Evolutionary conservation across 148 eudicot species (phyloP).

Genomic region (Rhododendron vialii): DNA sequence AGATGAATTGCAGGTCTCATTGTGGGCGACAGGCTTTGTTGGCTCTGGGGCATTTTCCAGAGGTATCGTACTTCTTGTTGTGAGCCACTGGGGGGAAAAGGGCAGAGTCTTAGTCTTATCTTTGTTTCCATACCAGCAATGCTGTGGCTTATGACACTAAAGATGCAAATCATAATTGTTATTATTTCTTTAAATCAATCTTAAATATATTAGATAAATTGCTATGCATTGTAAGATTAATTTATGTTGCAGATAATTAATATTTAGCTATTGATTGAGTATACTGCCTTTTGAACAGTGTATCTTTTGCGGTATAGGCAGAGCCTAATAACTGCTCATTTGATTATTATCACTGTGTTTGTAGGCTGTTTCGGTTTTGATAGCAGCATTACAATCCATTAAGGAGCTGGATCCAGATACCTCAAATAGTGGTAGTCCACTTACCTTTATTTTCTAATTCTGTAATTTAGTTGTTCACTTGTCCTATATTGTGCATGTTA

Average conservation of each 20-base stretch:
- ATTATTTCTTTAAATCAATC: background rate
- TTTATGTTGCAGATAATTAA: background rate
- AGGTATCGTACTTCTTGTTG: constrained; percentile 44
- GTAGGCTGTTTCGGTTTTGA: constrained; percentile 75
- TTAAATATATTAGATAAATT: background rate
- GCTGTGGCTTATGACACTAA: background rate
- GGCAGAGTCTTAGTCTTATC: background rate
- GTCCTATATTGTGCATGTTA: background rate
- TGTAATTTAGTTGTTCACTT: background rate
- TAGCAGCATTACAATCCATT: constrained; percentile 76
- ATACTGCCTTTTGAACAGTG: background rate
- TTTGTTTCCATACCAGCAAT: background rate
- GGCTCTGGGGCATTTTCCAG: constrained; percentile 79
- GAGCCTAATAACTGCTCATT: background rate
- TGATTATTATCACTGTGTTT: constrained; percentile 1
- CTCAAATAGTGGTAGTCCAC: constrained; percentile 47
- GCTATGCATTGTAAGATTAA: background rate
- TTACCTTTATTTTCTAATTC: background rate
- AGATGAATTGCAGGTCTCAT: constrained; percentile 57
- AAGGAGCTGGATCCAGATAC: constrained; percentile 69
- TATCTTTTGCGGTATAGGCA: background rate
- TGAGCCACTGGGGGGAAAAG: constrained; percentile 1
- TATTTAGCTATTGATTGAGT: background rate
- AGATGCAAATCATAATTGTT: background rate
- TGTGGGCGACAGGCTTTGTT: constrained; percentile 96